phyloP scores from a whole-genome alignment of 331 rosid genomes.

The Quercus phellos region DNA sequence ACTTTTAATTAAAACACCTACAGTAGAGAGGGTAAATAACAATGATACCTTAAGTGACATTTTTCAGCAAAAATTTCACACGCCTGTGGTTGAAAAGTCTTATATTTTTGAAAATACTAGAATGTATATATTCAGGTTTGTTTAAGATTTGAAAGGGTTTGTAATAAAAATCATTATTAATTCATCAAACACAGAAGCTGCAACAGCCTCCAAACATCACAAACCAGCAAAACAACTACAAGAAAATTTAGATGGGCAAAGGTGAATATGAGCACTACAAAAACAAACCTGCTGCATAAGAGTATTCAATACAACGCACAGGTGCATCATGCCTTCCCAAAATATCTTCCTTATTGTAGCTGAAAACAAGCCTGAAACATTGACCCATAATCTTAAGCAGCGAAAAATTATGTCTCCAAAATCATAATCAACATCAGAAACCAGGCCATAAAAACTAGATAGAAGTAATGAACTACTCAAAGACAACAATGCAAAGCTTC shows the following conservation, averaged over 20 bases:
- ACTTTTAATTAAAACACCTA: not conserved
- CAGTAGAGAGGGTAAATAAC: not conserved
- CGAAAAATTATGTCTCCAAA: not conserved
- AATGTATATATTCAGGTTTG: too few relatives aligned
- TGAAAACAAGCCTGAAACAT: constrained; percentile 46
- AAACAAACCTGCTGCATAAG: constrained; percentile 46
- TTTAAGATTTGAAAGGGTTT: not conserved
- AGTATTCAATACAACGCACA: constrained; percentile 60
- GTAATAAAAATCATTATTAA: not conserved
- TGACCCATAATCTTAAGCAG: not conserved
- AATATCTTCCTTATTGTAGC: constrained; percentile 47
- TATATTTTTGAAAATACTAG: not conserved
- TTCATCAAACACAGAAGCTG: not conserved
- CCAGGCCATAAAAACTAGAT: not conserved
- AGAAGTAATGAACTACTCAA: not conserved
- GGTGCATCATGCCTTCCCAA: constrained; percentile 55
- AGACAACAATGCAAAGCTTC: not conserved
- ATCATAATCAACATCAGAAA: not conserved
- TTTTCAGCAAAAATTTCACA: not conserved
- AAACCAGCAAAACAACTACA: not conserved
- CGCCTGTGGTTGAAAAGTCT: not conserved
- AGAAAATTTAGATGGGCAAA: not conserved
- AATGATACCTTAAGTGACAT: not conserved
- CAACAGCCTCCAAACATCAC: not conserved
- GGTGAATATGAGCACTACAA: not conserved